A percentile compares a stretch with the other conserved stretches of the same genome.
phyloP scores from a whole-genome alignment of 345 rosid species.

The Sonneratia alba region DNA sequence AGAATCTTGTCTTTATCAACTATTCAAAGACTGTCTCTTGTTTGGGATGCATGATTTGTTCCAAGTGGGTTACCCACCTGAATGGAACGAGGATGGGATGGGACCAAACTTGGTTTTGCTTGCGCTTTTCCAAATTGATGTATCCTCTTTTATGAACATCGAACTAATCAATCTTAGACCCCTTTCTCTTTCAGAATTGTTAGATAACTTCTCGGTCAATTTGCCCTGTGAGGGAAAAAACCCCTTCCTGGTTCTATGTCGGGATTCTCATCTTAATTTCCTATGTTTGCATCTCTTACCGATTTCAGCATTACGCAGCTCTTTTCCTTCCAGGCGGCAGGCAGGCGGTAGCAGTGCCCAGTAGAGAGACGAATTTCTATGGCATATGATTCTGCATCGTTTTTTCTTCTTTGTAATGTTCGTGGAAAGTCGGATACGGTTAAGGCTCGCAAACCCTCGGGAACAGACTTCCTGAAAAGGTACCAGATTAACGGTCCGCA shows the following conservation, averaged over 20 bases:
- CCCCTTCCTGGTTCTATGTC: not conserved
- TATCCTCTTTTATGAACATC: not conserved
- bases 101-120: not conserved
- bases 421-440: no score
- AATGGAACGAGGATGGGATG: not conserved
- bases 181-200: not conserved
- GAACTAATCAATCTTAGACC: not conserved
- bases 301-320: not conserved
- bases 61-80: not conserved
- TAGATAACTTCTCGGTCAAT: not conserved
- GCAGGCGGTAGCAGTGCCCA: no score
- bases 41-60: slow-evolving; percentile 7
- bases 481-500: no score
- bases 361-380: no score
- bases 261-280: not conserved
- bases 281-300: not conserved
- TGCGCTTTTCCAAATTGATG: not conserved
- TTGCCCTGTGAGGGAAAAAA: no score
- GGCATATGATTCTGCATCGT: no score
- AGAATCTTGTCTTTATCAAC: slow-evolving; percentile 6
- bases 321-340: no score
- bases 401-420: no score
- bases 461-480: no score
- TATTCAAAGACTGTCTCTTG: not conserved
- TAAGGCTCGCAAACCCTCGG: no score